Evolutionary conservation across 164 flowering plant species (phyloP), one percentile per base, ranked within the genome.

Genomic region (Macadamia tetraphylla): DNA sequence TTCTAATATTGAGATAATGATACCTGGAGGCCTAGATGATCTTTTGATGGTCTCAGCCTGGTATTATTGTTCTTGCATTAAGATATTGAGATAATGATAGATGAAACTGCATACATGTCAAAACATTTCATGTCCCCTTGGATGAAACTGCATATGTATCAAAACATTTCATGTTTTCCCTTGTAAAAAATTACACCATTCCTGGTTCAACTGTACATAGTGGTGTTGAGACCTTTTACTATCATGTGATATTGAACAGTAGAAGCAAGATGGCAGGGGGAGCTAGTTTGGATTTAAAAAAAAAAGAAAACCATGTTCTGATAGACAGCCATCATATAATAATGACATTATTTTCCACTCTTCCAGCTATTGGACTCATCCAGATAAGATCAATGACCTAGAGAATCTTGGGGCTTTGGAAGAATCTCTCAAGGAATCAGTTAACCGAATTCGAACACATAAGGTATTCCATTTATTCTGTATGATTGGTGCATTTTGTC

Each of bases 361-460:
- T 60, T 51, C 70, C 83, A 87, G 91, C 80, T 80, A 72, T 76
- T 87, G 87, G 87, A 75, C 66, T 51, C 71, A 87, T 67, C 82
- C 80, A 9, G 88, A 83, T 63, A 83, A 80, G 70, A 78, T 81
- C 44, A 81, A 82, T 68, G 76, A 71, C 60, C 40, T 80, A n/a
- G 86, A 83, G 65, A 79, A 79, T 67, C 80, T 87, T 43, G 70
- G 72, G 58, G 78, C 73, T 70, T 78, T 87, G 91, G 91, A 87
- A 75, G 79, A 80, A 55, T 77, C 81, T 29, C 65, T 87, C 29
- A 73, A 75, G 68, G 81, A 75, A 62, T 82, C 91, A 4, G 84
- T 87, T 64, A 68, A 74, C 61, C 77, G 57, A 18, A 66, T 81
- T 62, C 76, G 62, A 60, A 29, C 64, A 17, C 78, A 75, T 17